Conservation (phyloP, 164 flowering plant genomes). For the Annona cherimola region DNA sequence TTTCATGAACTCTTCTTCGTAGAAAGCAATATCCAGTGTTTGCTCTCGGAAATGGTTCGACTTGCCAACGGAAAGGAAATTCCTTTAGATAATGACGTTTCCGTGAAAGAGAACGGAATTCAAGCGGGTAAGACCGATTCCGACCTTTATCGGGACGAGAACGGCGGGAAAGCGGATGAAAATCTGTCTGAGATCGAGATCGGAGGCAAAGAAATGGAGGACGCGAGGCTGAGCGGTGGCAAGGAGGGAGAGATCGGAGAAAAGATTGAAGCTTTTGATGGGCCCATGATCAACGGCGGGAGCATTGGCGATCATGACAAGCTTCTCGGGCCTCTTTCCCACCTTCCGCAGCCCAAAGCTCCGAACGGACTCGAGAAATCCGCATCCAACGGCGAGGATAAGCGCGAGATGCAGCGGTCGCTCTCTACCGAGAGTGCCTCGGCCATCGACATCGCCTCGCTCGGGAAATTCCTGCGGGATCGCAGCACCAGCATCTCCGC, state of each 20-base stretch:
- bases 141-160: not conserved
- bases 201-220: not conserved
- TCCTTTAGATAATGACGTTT: not conserved
- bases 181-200: constrained; percentile 4
- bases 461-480: constrained; percentile 57
- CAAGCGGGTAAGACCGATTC: not conserved
- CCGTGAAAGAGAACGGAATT: not conserved
- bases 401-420: constrained; percentile 17
- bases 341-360: constrained; percentile 49
- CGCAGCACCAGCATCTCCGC: constrained; percentile 55
- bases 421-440: constrained; percentile 3
- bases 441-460: constrained; percentile 32
- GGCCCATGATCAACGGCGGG: constrained; percentile 1
- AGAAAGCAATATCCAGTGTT: not conserved
- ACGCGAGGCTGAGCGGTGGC: not conserved
- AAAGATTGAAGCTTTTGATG: not conserved
- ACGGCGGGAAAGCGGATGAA: not conserved
- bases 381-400: constrained; percentile 10
- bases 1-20: not conserved
- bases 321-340: constrained; percentile 29
- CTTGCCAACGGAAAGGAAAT: not conserved
- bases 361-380: constrained; percentile 30
- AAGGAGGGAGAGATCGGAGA: not conserved
- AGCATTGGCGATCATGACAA: not conserved
- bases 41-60: not conserved